Evolutionary conservation across 805 yeast genomes (phyloP), one percentile per base, ranked within the genome.

Genomic region (Grigorovia transvaalensis): DNA sequence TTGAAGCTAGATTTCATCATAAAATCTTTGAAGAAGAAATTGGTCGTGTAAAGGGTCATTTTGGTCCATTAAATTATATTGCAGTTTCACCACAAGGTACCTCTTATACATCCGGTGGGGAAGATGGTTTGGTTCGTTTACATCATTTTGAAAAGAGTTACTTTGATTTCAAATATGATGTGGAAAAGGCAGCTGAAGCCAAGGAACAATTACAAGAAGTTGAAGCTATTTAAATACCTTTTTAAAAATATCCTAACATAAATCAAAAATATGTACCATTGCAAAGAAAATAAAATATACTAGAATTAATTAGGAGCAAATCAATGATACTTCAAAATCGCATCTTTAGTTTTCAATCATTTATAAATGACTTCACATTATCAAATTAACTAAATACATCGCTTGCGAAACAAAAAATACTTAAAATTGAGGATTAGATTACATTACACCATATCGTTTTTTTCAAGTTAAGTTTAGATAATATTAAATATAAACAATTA

Each of bases 1-100:
- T 93, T 70, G 98, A 93, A 75, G 93, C 97, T 41, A 81, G 96
- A 73, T 87, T 93, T 69, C 88, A 83, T 73, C 98, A 93, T 73
- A 93, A 91, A 74, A 80, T 93, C 49, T 93, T 90, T 70, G 85
- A 84, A 70, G 98, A 91, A 67, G 98, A 91, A 71, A 83, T 93
- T 58, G 99, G 98, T 59, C 84, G 96, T 73, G 91, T 93, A 49
- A 88, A 86, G 72, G 99, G 99, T 53, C 99, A 93, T 75, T 93
- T 93, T 77, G 99, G 99, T 76, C 99, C 99, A 47, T 80, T 93
- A 63, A 93, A 93, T 75, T 82, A 86, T 59, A 79, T 93, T 56
- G 96, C 96, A 35, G 86, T 88, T 50, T 96, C 89, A 71, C 99
- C 99, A 52, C 84, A 82, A 62, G 99, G 98, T 52, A 80, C 85